These are phyloP conservation scores for Trypanosoma platydactyli DNA, from an alignment of 208 protist genomes.

Conservation along the genomic window DNA sequence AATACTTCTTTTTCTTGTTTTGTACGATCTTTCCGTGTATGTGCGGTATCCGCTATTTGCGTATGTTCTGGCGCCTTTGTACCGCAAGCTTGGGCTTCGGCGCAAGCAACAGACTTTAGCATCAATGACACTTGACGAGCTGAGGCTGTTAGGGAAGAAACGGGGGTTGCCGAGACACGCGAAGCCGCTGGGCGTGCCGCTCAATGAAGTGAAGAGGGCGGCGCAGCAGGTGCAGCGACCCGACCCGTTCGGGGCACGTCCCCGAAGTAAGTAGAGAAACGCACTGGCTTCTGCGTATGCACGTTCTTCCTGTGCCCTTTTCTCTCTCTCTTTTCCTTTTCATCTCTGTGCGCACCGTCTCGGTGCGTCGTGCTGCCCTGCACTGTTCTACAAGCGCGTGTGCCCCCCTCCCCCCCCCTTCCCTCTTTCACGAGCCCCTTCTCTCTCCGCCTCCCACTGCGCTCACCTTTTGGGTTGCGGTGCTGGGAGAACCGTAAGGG, in stretches of 20 bases:
- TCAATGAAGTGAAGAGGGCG: constrained; percentile 40
- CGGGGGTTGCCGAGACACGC: constrained; percentile 29
- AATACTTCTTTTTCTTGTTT: constrained; percentile 51
- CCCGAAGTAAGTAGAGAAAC: constrained; percentile 3
- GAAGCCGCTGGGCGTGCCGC: constrained; percentile 56
- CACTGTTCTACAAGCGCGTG: too few species aligned
- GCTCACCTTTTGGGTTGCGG: too few species aligned
- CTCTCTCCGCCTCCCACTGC: too few species aligned
- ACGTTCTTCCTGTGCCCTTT: neutral
- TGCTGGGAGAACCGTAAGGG: too few species aligned
- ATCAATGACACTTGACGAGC: constrained; percentile 45
- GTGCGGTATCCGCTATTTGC: constrained; percentile 77
- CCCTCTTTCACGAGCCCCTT: too few species aligned
- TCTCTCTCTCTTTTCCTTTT: constrained; percentile 8
- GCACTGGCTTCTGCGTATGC: too few species aligned
- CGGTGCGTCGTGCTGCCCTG: too few species aligned
- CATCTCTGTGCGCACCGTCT: neutral
- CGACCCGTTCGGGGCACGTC: constrained; percentile 31
- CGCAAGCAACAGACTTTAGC: constrained; percentile 27
- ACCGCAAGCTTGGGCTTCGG: constrained; percentile 49
- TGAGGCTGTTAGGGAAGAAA: too few species aligned
- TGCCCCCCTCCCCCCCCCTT: too few species aligned
- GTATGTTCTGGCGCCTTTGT: constrained; percentile 60
- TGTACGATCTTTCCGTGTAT: constrained; percentile 83
- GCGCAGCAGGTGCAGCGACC: constrained; percentile 7